phyloP scores from a whole-genome alignment of 768 basidiomycete genomes.

The Tylopilus sp. region DNA sequence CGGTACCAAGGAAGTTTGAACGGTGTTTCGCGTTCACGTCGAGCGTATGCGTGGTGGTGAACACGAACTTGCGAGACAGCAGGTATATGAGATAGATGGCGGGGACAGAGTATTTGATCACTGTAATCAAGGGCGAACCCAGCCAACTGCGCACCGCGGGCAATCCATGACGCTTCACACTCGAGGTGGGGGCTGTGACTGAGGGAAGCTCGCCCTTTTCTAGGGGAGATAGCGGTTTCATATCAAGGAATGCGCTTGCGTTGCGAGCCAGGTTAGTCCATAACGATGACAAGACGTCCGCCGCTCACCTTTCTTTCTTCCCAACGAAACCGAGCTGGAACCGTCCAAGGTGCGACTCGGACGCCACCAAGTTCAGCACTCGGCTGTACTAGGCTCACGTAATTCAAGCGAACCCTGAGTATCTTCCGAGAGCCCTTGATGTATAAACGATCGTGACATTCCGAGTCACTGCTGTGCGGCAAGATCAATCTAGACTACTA shows the following conservation, averaged over 20 bases:
- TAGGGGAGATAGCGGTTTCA: constrained; percentile 9
- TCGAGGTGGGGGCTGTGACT: background rate
- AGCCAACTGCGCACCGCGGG: background rate
- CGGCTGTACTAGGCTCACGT: background rate
- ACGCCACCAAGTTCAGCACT: background rate
- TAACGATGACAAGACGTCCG: background rate
- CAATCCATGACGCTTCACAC: background rate
- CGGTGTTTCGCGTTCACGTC: background rate
- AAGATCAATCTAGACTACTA: too few species aligned
- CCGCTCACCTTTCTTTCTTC: background rate
- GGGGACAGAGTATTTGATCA: constrained; percentile 18
- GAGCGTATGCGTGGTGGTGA: background rate
- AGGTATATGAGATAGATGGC: constrained; percentile 18
- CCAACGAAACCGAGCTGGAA: background rate
- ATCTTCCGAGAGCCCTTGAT: background rate
- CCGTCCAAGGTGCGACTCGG: background rate
- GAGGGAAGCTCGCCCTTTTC: constrained; percentile 22
- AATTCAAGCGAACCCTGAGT: background rate
- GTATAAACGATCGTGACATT: too few species aligned
- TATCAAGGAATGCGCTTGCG: constrained; percentile 10
- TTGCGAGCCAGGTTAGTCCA: background rate
- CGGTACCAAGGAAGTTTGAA: constrained; percentile 3
- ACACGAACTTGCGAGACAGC: constrained; percentile 11
- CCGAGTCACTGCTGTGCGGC: too few species aligned
- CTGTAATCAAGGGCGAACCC: constrained; percentile 4